Conservation (phyloP, 495 filamentous ascomycete genomes). For the Polyplosphaeria fusca region DNA sequence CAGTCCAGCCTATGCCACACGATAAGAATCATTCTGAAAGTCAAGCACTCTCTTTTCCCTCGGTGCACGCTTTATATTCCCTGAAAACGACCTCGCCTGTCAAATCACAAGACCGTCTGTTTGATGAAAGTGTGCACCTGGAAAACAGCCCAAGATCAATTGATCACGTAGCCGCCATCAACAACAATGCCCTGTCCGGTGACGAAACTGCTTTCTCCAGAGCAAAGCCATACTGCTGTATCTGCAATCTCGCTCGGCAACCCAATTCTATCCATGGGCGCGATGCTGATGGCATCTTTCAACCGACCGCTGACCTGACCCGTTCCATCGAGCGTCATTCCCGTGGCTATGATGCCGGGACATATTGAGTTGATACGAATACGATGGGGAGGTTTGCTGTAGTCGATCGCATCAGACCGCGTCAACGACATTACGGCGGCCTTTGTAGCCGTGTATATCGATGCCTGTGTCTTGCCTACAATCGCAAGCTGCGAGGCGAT, state of each 20-base stretch:
- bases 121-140: too few relatives aligned
- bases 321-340: conserved; percentile 26
- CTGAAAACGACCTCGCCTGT: too few relatives aligned
- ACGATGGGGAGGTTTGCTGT: conserved; percentile 40
- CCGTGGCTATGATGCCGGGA: conserved; percentile 46
- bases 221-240: conserved; percentile 39
- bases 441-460: conserved; percentile 45
- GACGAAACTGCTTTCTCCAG: conserved; percentile 46
- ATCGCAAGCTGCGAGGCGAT: conserved; percentile 35
- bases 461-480: conserved; percentile 29
- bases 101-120: too few relatives aligned
- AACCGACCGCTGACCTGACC: conserved; percentile 21
- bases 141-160: too few relatives aligned
- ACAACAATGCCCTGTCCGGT: conserved; percentile 32
- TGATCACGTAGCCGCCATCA: conserved; percentile 34
- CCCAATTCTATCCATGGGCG: conserved; percentile 39
- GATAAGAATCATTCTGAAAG: too few relatives aligned
- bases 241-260: conserved; percentile 44
- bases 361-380: conserved; percentile 53
- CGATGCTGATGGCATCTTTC: conserved; percentile 38
- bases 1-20: too few relatives aligned
- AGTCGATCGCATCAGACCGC: conserved; percentile 44
- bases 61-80: too few relatives aligned
- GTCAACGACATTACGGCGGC: conserved; percentile 43
- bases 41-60: too few relatives aligned